Evolutionary conservation across 2,329 filamentous ascomycete species (phyloP), one percentile per base, ranked within the genome.

Genomic region (Aspergillus aculeatinus): DNA sequence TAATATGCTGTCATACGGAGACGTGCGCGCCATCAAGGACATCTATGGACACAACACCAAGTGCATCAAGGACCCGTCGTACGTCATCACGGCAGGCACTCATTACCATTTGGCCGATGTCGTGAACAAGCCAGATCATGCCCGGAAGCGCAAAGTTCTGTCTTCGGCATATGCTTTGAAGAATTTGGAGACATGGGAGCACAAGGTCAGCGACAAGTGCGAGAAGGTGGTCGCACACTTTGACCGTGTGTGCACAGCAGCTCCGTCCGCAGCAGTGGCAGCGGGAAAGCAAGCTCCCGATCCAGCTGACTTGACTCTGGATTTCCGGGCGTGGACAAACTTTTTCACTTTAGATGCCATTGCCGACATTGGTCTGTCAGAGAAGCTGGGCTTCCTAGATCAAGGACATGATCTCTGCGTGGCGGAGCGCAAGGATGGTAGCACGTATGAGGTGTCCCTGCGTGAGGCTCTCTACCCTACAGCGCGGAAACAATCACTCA

Each of bases 281-380:
- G 57, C 59, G 55, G 67, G 65, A 48, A 65, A 58, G 19, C 55
- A 61, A 5, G 63, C 63, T 0, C 66, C 67, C 0, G 66, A 67
- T 48, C 62, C 62, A 9, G 51, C 60, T 7, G 69, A 71, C 5
- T 58, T 70, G 9, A 81, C 74, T 0, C 73, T 85, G 19, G 81
- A 85, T 64, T 82, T 80, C 57, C 79, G 82, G 4, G 72, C 74
- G 5, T 85, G 79, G 79, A 76, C 78, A 25, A 85, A 84, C 69
- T 83, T 82, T 72, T 85, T 85, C 68, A 82, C 81, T 0, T 73
- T 85, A 14, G 83, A 86, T 59, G 83, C 82, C 2, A 85, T 85
- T 54, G 82, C 80, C 16, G 81, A 85, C 56, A 85, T 86, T 67
- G 83, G 82, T 1, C 73, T 85, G 0, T 80, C 76, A 0, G 78